Evolutionary conservation across 176 grass and related monocot genomes (phyloP).

Genomic region (Oryza rufipogon): DNA sequence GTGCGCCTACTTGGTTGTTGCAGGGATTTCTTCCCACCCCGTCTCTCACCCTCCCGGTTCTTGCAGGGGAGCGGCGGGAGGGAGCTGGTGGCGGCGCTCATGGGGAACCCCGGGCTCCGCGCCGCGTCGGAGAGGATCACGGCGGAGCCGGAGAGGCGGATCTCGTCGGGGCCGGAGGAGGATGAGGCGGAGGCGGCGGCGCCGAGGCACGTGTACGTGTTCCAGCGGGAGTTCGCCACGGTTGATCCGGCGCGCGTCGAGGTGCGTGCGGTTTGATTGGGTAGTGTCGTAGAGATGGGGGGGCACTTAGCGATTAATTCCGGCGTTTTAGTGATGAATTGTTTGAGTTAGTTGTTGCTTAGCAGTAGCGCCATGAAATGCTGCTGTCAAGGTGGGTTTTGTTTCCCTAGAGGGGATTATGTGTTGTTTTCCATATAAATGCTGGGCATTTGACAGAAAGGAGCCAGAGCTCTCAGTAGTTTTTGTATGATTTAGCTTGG

Average conservation of each 20-base stretch:
- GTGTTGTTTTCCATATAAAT: background rate
- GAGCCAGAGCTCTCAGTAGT: background rate
- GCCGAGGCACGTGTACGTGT: slow-evolving; percentile 70
- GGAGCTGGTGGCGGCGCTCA: slow-evolving; percentile 61
- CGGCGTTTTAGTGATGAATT: background rate
- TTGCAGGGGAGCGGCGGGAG: slow-evolving; percentile 38
- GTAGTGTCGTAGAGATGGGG: background rate
- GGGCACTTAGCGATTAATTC: background rate
- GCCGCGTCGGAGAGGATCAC: slow-evolving; percentile 60
- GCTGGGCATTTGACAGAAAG: background rate
- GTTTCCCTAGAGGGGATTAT: slow-evolving; percentile 8
- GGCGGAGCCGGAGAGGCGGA: slow-evolving; percentile 44
- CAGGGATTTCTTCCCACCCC: background rate
- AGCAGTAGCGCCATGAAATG: background rate
- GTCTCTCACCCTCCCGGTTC: slow-evolving; percentile 8
- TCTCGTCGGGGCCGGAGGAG: slow-evolving; percentile 30
- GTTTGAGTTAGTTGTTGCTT: background rate
- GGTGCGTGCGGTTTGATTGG: slow-evolving; percentile 39
- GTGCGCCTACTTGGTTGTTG: background rate
- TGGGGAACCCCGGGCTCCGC: slow-evolving; percentile 49
- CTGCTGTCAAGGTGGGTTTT: background rate
- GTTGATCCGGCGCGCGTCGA: slow-evolving; percentile 73
- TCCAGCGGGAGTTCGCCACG: slow-evolving; percentile 91
- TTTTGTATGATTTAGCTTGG: background rate
- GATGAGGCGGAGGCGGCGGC: background rate